These are phyloP conservation scores for Alternaria ventricosa DNA, from an alignment of 2,329 filamentous ascomycete genomes.

Conservation along the genomic window DNA sequence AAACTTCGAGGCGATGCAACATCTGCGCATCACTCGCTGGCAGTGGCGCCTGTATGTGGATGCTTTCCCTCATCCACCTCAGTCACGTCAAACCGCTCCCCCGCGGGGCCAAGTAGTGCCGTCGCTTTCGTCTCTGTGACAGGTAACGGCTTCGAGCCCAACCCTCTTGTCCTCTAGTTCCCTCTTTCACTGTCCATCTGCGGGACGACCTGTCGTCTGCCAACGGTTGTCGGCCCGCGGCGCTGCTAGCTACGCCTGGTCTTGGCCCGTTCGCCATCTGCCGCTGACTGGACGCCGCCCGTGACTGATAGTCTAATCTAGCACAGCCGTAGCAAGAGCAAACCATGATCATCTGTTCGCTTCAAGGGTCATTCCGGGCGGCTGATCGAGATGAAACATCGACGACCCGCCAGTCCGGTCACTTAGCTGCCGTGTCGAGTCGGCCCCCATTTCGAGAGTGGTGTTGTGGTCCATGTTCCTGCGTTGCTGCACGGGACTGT, in stretches of 20 bases:
- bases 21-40: constrained; percentile 30
- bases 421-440: constrained; percentile 47
- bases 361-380: constrained; percentile 46
- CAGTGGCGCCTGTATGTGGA: constrained; percentile 26
- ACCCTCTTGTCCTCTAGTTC: constrained; percentile 20
- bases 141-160: constrained; percentile 41
- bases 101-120: constrained; percentile 23
- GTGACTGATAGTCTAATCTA: constrained; percentile 33
- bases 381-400: constrained; percentile 50
- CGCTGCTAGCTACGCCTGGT: constrained; percentile 32
- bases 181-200: constrained; percentile 23
- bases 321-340: constrained; percentile 29
- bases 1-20: constrained; percentile 36
- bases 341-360: constrained; percentile 48
- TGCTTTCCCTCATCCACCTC: constrained; percentile 13
- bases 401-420: constrained; percentile 38
- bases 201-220: constrained; percentile 32
- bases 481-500: constrained; percentile 50
- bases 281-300: constrained; percentile 39
- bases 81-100: constrained; percentile 14
- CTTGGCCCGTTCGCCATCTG: constrained; percentile 26
- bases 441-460: constrained; percentile 40
- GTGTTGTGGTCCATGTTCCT: constrained; percentile 52
- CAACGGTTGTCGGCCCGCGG: constrained; percentile 45
- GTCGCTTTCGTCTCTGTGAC: constrained; percentile 38